A percentile compares a stretch with the other conserved stretches of the same genome.
Conservation (phyloP, 805 yeast species). For the Millerozyma miso region DNA sequence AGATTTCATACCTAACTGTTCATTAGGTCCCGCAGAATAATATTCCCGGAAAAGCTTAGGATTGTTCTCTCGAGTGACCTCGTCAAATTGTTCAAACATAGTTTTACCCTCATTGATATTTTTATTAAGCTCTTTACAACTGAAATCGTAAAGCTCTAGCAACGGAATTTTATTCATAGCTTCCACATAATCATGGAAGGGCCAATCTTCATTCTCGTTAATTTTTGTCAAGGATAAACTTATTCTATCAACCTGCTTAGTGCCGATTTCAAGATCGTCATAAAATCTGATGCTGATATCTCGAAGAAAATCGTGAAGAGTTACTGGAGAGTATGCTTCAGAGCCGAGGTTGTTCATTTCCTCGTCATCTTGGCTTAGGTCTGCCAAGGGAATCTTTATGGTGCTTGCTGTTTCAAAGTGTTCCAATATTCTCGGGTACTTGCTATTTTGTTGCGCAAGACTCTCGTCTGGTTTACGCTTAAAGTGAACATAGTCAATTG, state of each 20-base stretch:
- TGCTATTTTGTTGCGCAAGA: constrained; percentile 1
- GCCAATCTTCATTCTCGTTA: constrained; percentile 6
- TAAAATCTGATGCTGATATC: constrained; percentile 41
- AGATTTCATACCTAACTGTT: constrained; percentile 39
- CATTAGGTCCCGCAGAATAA: constrained; percentile 34
- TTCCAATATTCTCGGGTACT: background rate
- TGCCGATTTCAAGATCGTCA: constrained; percentile 41
- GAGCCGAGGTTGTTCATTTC: constrained; percentile 17
- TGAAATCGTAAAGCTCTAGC: constrained; percentile 48
- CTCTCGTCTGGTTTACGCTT: background rate
- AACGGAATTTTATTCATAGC: constrained; percentile 40
- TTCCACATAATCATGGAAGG: constrained; percentile 30
- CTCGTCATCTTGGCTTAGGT: constrained; percentile 10
- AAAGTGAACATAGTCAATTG: background rate
- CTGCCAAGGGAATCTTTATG: constrained; percentile 26
- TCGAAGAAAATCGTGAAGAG: constrained; percentile 34
- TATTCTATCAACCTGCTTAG: constrained; percentile 19
- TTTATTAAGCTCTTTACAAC: constrained; percentile 49
- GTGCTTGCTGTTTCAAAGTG: constrained; percentile 9
- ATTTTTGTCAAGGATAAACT: constrained; percentile 14
- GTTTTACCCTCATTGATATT: constrained; percentile 47
- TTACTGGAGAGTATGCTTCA: constrained; percentile 22
- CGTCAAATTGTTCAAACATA: constrained; percentile 44
- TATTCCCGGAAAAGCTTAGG: constrained; percentile 50
- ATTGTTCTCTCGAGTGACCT: constrained; percentile 42